phyloP scores from a whole-genome alignment of 78 protist species.

The Guillardia theta region DNA sequence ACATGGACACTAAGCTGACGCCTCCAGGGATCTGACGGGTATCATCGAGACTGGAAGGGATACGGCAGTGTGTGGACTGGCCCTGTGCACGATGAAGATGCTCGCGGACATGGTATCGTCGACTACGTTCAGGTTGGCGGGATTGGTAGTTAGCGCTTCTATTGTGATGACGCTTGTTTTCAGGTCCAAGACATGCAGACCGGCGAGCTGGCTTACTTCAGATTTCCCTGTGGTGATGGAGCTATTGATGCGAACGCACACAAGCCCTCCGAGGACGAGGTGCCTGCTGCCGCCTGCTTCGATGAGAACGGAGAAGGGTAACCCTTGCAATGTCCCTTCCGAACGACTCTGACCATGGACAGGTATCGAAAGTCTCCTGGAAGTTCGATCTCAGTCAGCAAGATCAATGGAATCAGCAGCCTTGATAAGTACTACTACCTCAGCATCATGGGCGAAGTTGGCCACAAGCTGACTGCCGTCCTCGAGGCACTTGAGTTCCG shows the following conservation, averaged over 20 bases:
- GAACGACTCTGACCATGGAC: background rate
- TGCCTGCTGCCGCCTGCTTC: background rate
- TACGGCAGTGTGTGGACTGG: background rate
- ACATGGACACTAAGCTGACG: too few species aligned
- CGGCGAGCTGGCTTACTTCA: background rate
- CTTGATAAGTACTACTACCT: background rate
- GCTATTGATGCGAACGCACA: background rate
- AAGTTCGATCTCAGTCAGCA: background rate
- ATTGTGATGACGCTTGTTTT: too few species aligned
- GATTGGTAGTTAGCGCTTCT: background rate
- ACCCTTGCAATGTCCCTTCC: background rate
- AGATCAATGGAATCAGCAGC: background rate
- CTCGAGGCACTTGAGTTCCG: too few species aligned
- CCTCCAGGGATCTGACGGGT: conserved; percentile 13
- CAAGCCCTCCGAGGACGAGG: background rate
- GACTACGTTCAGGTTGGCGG: too few species aligned
- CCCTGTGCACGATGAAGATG: background rate
- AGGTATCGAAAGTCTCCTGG: background rate
- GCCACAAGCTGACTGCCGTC: background rate
- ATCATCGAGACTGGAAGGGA: background rate
- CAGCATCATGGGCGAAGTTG: background rate
- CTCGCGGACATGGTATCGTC: background rate
- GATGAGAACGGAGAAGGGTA: conserved; percentile 5
- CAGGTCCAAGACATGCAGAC: conserved; percentile 17
- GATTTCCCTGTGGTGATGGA: conserved; percentile 13